Percentiles rank a stretch among this genome's conserved stretches.
phyloP scores from a whole-genome alignment of 352 stramenopile species.

The Pythium brachiatum region DNA sequence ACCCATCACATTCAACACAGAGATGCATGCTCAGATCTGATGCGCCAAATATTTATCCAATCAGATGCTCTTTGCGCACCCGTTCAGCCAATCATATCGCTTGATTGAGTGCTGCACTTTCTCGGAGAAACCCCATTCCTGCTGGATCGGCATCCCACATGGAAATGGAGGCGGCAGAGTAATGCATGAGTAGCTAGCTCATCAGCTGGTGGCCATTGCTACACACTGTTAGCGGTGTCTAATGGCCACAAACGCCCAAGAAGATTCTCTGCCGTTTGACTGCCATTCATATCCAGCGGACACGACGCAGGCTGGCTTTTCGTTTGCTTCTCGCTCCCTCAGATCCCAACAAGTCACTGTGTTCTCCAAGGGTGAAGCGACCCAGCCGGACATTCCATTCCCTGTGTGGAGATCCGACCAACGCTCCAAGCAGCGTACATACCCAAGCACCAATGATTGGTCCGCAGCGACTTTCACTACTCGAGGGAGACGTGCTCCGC shows the following conservation, averaged over 20 bases:
- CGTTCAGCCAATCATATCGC: not conserved
- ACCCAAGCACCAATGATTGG: slow-evolving; percentile 16
- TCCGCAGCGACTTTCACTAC: slow-evolving; percentile 33
- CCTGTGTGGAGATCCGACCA: not conserved
- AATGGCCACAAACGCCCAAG: too few relatives aligned
- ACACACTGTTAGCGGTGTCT: not conserved
- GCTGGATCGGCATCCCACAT: not conserved
- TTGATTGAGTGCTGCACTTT: not conserved
- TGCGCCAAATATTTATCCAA: not conserved
- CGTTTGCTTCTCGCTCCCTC: not conserved
- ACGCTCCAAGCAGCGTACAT: slow-evolving; percentile 20
- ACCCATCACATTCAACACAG: not conserved
- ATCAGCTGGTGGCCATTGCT: not conserved
- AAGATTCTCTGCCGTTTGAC: not conserved
- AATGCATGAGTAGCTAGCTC: not conserved
- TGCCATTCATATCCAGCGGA: not conserved
- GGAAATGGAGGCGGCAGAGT: not conserved
- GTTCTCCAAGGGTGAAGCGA: too few relatives aligned
- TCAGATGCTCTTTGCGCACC: not conserved
- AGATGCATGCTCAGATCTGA: not conserved
- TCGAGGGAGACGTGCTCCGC: slow-evolving; percentile 31
- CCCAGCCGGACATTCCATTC: not conserved
- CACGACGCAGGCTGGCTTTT: not conserved
- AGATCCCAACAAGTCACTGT: slow-evolving; percentile 10
- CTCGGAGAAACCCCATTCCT: not conserved